Percentiles rank a stretch among this genome's conserved stretches.
Conservation (phyloP, 1,284 basidiomycete species). For the Malassezia sympodialis region DNA sequence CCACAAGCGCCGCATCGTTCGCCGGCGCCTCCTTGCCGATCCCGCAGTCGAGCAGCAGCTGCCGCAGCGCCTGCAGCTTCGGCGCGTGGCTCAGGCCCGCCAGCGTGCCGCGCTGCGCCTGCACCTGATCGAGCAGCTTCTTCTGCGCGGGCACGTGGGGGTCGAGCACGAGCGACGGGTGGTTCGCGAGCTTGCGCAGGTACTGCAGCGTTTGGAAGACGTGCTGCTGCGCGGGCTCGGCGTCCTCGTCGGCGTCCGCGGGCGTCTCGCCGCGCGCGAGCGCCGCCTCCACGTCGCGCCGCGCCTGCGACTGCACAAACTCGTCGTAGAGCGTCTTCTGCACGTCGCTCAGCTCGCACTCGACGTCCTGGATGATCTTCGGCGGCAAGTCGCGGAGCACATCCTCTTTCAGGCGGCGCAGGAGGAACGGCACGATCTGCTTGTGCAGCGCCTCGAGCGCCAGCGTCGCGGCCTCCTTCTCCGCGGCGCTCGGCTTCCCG, state of each 20-base stretch:
- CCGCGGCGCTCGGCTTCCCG: slow-evolving; percentile 75
- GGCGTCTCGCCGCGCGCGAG: slow-evolving; percentile 50
- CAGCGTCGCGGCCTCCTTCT: slow-evolving; percentile 67
- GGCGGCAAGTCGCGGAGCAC: slow-evolving; percentile 91
- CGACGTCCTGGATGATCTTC: slow-evolving; percentile 99
- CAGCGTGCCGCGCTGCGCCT: slow-evolving; percentile 50
- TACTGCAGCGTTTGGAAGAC: slow-evolving; percentile 65
- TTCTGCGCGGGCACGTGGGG: slow-evolving; percentile 50
- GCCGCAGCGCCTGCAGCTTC: slow-evolving; percentile 64
- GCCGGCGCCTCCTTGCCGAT: slow-evolving; percentile 64
- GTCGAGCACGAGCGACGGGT: slow-evolving; percentile 58
- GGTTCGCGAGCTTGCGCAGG: slow-evolving; percentile 92
- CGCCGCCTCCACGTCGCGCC: slow-evolving; percentile 51
- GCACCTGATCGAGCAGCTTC: slow-evolving; percentile 58
- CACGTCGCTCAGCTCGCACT: slow-evolving; percentile 74
- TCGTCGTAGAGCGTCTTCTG: slow-evolving; percentile 65
- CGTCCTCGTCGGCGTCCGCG: slow-evolving; percentile 12
- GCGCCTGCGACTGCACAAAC: slow-evolving; percentile 57
- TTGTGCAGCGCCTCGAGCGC: slow-evolving; percentile 94
- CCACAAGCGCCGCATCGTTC: slow-evolving; percentile 54
- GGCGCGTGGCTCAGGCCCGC: slow-evolving; percentile 82
- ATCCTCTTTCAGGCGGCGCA: slow-evolving; percentile 93
- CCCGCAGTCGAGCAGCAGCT: slow-evolving; percentile 63
- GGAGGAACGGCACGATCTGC: slow-evolving; percentile 94
- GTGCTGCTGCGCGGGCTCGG: slow-evolving; percentile 49